phyloP scores from a whole-genome alignment of 1,139 yeast genomes.

The Debaryomyces psychrophilus region DNA sequence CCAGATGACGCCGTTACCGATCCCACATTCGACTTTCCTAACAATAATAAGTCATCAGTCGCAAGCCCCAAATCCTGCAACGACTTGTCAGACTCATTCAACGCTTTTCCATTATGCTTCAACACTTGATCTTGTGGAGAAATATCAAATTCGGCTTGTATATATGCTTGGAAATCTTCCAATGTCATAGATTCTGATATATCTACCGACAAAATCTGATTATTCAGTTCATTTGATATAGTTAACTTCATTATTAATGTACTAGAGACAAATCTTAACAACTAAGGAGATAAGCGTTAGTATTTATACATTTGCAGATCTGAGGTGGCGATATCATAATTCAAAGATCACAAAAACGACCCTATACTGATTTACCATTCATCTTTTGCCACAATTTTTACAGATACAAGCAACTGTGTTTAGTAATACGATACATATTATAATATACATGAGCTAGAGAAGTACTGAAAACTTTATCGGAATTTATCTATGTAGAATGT shows the following conservation, averaged over 20 bases:
- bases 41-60: slow-evolving; percentile 62
- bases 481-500: not conserved
- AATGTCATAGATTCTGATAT: slow-evolving; percentile 66
- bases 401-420: not conserved
- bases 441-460: slow-evolving; percentile 8
- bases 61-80: slow-evolving; percentile 51
- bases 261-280: not conserved
- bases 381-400: slow-evolving; percentile 1
- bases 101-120: slow-evolving; percentile 46
- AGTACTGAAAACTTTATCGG: not conserved
- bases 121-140: slow-evolving; percentile 51
- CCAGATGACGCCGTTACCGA: slow-evolving; percentile 16
- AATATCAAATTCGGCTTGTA: slow-evolving; percentile 73
- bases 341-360: slow-evolving; percentile 8
- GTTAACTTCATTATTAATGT: slow-evolving; percentile 37
- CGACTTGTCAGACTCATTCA: slow-evolving; percentile 37
- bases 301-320: slow-evolving; percentile 4
- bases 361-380: slow-evolving; percentile 4
- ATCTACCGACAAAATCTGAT: slow-evolving; percentile 49
- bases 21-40: slow-evolving; percentile 15
- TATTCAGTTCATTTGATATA: slow-evolving; percentile 35
- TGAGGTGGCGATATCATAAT: slow-evolving; percentile 10
- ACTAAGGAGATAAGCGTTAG: slow-evolving; percentile 5
- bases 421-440: slow-evolving; percentile 1
- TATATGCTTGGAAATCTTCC: slow-evolving; percentile 71